These are phyloP conservation scores for Prasinococcaceae sp. DNA, from an alignment of 139 green algal species.

Conservation along the genomic window DNA sequence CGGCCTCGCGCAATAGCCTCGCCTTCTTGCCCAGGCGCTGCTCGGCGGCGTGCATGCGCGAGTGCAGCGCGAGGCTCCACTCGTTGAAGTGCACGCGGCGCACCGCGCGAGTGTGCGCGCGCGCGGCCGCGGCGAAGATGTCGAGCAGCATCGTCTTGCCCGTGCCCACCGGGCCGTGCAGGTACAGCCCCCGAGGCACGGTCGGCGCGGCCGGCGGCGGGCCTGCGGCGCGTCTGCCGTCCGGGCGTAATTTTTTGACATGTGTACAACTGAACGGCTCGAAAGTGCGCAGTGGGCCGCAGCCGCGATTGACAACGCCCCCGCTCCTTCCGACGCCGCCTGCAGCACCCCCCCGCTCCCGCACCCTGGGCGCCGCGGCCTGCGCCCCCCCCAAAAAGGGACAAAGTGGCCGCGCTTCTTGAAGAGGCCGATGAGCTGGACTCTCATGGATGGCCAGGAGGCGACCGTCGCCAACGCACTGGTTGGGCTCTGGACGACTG, in stretches of 20 bases:
- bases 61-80: slow-evolving; percentile 19
- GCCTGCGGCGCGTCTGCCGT: no score
- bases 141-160: slow-evolving; percentile 19
- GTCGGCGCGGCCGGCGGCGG: background rate
- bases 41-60: slow-evolving; percentile 12
- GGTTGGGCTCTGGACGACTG: no score
- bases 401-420: no score
- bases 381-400: no score
- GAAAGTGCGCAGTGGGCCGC: no score
- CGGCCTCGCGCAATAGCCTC: background rate
- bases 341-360: background rate
- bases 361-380: no score
- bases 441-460: no score
- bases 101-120: background rate
- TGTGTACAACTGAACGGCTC: no score
- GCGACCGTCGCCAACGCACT: no score
- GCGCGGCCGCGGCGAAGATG: slow-evolving; percentile 4
- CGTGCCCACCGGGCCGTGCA: slow-evolving; percentile 9
- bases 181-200: slow-evolving; percentile 7
- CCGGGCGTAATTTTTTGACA: no score
- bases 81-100: slow-evolving; percentile 17
- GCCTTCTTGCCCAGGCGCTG: background rate
- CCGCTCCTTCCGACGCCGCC: background rate
- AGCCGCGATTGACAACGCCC: no score
- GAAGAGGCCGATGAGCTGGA: no score